Base-by-base conservation (phyloP, 192 early-diverging fungal genomes). In the Coemansia sp. region DNA sequence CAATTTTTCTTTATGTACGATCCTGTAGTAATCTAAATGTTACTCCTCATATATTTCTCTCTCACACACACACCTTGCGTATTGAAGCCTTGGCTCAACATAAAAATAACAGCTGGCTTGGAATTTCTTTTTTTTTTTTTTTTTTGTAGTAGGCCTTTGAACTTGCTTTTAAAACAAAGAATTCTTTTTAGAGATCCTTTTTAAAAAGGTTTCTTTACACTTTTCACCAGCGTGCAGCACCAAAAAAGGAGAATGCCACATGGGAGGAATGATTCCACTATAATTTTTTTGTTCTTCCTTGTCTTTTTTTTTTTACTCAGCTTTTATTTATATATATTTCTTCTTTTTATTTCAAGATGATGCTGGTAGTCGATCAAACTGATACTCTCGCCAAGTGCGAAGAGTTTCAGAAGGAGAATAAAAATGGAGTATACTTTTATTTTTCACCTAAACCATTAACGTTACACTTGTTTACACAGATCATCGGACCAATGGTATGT, bases 351-450 rank as follows among this genome's bases (percentile, higher is more conserved):
- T 35, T 0, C 26, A n/a, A 7, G 0, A 58, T 58, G 55, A 6
- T 58, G 2, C 2, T 58, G 0, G 55, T 58, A 14, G 55, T 58
- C 16, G 55, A 58, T 6, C 55, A 58, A 35, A 58, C 55, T 16
- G 55, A 58, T 14, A 58, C 55, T 4, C 55, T 33, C 2, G 55
- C 55, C 10, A 58, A 58, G 30, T 58, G 55, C 32, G 55, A 35
- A 32, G 55, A 58, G 55, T 58, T 58, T 33, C 55, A 33, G 2
- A 3, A 2, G 8, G 30, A 33, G 30, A 58, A 58, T 32, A 58
- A 33, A 7, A 58, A 58, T 7, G 26, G 55, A 2, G 5, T 58
- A 33, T 58, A 35, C 11, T 58, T 58, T 17, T 58, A n/a, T 17
- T 58, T 58, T 7, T 6, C 10, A 0, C 55, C 55, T 5, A 58